Evolutionary conservation across 2,329 filamentous ascomycete species (phyloP), one percentile per base, ranked within the genome.

Genomic region (Colletotrichum filicis): DNA sequence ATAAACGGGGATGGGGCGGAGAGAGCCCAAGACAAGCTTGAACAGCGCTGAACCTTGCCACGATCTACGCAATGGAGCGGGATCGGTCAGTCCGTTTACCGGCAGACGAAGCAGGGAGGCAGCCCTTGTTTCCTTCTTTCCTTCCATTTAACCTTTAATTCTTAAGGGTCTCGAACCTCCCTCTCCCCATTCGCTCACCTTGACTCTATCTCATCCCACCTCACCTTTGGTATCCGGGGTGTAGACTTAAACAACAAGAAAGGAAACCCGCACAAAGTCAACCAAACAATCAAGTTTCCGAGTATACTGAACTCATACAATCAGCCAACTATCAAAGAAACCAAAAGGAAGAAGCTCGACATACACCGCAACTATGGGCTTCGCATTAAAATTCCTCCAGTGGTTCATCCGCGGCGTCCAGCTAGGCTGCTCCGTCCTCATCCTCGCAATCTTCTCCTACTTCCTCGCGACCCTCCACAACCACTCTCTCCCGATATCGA

Each of bases 361-460:
- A 12, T 11, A 35, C 32, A 1, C 24, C 52, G 46, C 7, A 22
- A 69, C 26, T 22, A 57, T 67, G 66, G 58, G 56, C 16, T 59
- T 71, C 73, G 86, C 90, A 77, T 90, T 97, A 77, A 94, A 94
- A 78, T 83, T 89, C 73, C 72, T 89, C 59, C 92, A 94, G 79
- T 93, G 92, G 81, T 87, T 92, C 80, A 85, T 97, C 78, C 94
- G 96, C 76, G 84, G 88, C 76, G 83, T 98, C 69, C 90, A 94
- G 78, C 93, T 97, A 82, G 87, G 90, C 80, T 94, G 91, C 81
- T 87, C 92, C 9, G 91, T 88, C 72, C 87, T 97, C 76, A 89
- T 96, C 74, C 89, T 98, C 74, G 93, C 89, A 76, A 89, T 97
- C 79, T 95, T 93, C 87, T 92, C 92, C 62, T 98, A 97, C 87